phyloP scores from a whole-genome alignment of 2,329 filamentous ascomycete species.

The Aureobasidium namibiae region DNA sequence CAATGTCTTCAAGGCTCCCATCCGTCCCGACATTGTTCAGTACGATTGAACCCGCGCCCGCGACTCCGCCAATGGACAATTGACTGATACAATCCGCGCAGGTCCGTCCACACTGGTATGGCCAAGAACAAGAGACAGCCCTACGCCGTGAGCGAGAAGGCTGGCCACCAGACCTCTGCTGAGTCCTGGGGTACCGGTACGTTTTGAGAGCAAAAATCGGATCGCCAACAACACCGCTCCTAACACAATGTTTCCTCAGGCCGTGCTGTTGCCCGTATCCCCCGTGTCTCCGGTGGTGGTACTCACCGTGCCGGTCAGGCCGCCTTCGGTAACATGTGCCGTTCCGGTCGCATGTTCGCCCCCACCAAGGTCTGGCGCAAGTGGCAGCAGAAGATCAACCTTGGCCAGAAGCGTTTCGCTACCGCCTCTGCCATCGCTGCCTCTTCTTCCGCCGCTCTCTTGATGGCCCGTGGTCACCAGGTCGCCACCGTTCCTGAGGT shows the following conservation, averaged over 20 bases:
- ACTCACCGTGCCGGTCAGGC: constrained; percentile 99
- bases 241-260: constrained; percentile 43
- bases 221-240: constrained; percentile 15
- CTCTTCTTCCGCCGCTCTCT: constrained; percentile 87
- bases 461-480: constrained; percentile 95
- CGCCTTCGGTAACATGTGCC: constrained; percentile 99
- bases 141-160: constrained; percentile 99
- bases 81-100: constrained; percentile 29
- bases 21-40: constrained; percentile 99
- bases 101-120: constrained; percentile 89
- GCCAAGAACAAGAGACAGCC: constrained; percentile 99
- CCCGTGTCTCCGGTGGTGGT: constrained; percentile 99
- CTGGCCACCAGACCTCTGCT: constrained; percentile 98
- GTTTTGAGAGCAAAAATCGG: constrained; percentile 17
- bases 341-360: constrained; percentile 99
- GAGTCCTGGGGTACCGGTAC: constrained; percentile 99
- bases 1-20: constrained; percentile 92
- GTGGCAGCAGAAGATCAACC: constrained; percentile 99
- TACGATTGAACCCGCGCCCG: constrained; percentile 42
- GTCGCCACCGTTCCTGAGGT: constrained; percentile 89
- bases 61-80: constrained; percentile 11
- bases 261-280: constrained; percentile 99
- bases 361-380: constrained; percentile 99
- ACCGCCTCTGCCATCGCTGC: constrained; percentile 95
- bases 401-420: constrained; percentile 98